Evolutionary conservation across 768 basidiomycete genomes (phyloP).

Genomic region (Paxillus ammoniavirescens): DNA sequence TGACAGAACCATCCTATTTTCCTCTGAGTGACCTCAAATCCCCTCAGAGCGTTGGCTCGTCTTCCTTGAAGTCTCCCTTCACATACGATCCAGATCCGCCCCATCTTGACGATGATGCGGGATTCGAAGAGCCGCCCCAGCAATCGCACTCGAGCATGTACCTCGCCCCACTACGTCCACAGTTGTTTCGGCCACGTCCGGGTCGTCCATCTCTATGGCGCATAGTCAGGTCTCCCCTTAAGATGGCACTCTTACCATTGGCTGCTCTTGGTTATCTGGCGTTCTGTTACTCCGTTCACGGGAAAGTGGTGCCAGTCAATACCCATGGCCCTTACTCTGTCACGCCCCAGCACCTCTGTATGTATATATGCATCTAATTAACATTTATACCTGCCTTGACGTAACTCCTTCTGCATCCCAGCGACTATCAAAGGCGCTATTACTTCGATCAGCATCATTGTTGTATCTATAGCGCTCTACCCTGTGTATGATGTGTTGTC

Average conservation of each 20-base stretch:
- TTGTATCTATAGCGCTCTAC: constrained; percentile 28
- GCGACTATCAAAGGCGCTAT: constrained; percentile 28
- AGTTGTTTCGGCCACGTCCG: background rate
- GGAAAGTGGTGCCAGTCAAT: constrained; percentile 23
- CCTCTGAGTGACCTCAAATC: constrained; percentile 13
- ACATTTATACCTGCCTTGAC: background rate
- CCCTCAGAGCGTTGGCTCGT: background rate
- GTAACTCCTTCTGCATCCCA: constrained; percentile 1
- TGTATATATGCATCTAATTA: constrained; percentile 10
- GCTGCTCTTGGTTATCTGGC: constrained; percentile 27
- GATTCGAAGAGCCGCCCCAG: background rate
- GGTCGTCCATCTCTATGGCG: constrained; percentile 7
- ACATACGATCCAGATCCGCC: background rate
- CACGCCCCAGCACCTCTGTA: constrained; percentile 20
- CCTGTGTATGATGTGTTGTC: constrained; percentile 20
- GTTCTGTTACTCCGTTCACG: constrained; percentile 28
- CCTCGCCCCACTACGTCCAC: constrained; percentile 7
- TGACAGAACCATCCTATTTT: constrained; percentile 20
- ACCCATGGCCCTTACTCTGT: constrained; percentile 19
- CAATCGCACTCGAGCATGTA: constrained; percentile 2
- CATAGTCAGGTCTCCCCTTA: constrained; percentile 1
- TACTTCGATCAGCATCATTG: constrained; percentile 26
- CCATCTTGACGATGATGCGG: background rate
- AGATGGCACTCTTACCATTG: constrained; percentile 24
- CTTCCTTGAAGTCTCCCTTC: background rate